Evolutionary conservation across 192 early-diverging fungal genomes (phyloP), one percentile per base, ranked within the genome.

Genomic region (Umbelopsis sp.): DNA sequence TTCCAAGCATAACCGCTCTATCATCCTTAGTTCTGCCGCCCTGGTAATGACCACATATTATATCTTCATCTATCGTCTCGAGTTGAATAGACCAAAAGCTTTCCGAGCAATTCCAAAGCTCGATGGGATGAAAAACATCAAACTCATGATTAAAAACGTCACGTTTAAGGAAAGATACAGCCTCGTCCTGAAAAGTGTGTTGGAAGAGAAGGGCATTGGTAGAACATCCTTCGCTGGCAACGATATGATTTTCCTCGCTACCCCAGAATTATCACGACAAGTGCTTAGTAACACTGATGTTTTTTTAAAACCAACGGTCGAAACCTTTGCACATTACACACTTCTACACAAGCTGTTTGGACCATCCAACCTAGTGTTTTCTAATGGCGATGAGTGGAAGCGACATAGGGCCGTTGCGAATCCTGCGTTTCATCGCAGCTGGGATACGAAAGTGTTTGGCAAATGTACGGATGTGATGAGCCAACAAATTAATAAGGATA

Each of bases 361-460:
- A 33, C 47, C 41, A 23, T 15, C 48, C n/a, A 77, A 68, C 30
- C 15, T 77, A 3, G 49, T 72, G 2, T 64, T 77, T 15, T 44
- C 35, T 11, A 72, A 77, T 35, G 75, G 75, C 20, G 33, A 71
- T 21, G 25, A 51, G 11, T 77, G 75, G 75, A 71, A 61, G 33
- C 53, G 58, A 48, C 75, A 77, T 22, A 48, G 75, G 33, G 65
- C 69, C 41, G 37, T 78, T 22, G 41, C 70, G 21, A 78, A 78
- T 21, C 77, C 77, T 37, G 77, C 72, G 4, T 78, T 78, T 37
- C 68, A 71, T 37, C 58, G 72, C 8, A 67, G 67, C 22, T 69
- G 73, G 77, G 68, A 72, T 9, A 72, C 72, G 12, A 71, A 74
- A 2, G 22, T 74, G 27, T 78, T 78, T 49, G 72, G 69, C 15